Conservation (phyloP, 306 rosid genomes). For the Vigna hirtella region DNA sequence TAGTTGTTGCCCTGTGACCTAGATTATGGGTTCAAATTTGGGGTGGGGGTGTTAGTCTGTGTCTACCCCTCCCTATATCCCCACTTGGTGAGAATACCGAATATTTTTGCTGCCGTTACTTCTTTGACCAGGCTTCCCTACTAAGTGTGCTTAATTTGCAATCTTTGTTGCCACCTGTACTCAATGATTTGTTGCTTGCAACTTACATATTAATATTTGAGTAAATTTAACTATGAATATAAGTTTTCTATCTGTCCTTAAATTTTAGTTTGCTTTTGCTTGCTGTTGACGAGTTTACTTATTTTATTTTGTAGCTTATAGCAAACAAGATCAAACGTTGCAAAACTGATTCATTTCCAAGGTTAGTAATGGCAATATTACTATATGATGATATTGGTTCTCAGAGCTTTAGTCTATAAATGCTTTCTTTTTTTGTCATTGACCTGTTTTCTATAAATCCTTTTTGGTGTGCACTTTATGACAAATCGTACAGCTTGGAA, state of each 20-base stretch:
- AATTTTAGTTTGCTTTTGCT: conserved; percentile 40
- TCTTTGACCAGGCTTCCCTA: background rate
- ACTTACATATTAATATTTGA: background rate
- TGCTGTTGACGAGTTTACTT: conserved; percentile 48
- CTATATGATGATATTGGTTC: conserved; percentile 39
- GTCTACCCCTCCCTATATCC: background rate
- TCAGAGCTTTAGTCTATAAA: conserved; percentile 28
- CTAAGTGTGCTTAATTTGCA: background rate
- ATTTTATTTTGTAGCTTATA: conserved; percentile 70
- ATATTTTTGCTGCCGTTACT: background rate
- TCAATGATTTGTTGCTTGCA: conserved; percentile 28
- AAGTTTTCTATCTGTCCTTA: conserved; percentile 3
- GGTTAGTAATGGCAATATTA: conserved; percentile 62
- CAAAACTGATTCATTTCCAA: conserved; percentile 88
- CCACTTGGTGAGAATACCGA: too few species aligned
- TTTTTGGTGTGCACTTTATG: conserved; percentile 39
- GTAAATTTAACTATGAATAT: conserved; percentile 22
- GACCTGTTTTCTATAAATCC: conserved; percentile 3
- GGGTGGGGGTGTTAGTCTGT: background rate
- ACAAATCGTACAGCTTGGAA: conserved; percentile 72
- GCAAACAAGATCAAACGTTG: conserved; percentile 95
- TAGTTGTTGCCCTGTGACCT: background rate
- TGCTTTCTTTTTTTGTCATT: conserved; percentile 19
- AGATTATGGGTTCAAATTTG: background rate
- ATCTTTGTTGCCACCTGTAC: conserved; percentile 3